These are phyloP conservation scores for Eutypa lata DNA, from an alignment of 2,329 filamentous ascomycete genomes.

Conservation along the genomic window DNA sequence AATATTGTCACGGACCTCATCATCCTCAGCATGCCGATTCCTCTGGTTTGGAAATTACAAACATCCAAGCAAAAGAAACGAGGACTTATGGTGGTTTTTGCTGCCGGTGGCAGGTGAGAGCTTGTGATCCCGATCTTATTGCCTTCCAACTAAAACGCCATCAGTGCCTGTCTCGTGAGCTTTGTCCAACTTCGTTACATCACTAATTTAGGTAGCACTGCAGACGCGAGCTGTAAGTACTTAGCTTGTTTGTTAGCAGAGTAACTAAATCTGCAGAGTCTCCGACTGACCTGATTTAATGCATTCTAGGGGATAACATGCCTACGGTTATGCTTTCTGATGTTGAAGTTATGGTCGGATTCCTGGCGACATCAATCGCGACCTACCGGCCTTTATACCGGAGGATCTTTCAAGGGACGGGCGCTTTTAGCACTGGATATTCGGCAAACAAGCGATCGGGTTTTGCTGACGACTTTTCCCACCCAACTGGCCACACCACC, in stretches of 20 bases:
- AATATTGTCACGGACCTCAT: neutral
- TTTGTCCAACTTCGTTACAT: neutral
- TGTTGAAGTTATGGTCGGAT: neutral
- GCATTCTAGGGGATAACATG: neutral
- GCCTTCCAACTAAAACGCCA: neutral
- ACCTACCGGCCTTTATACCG: neutral
- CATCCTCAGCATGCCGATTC: neutral
- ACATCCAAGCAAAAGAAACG: neutral
- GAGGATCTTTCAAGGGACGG: no score
- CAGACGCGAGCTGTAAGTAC: neutral
- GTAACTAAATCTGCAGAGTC: no score
- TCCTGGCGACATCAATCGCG: neutral
- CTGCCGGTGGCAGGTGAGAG: neutral
- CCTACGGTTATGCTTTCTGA: neutral
- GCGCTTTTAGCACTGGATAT: no score
- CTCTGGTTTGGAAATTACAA: neutral
- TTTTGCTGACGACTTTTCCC: no score
- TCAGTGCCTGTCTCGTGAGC: neutral
- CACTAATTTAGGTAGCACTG: neutral
- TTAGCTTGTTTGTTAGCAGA: no score
- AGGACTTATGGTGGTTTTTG: neutral
- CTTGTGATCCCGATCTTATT: neutral
- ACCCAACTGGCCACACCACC: no score
- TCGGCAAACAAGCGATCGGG: no score
- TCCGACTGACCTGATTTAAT: neutral